Evolutionary conservation across 2,329 filamentous ascomycete genomes (phyloP).

Genomic region (Colletotrichum lentis): DNA sequence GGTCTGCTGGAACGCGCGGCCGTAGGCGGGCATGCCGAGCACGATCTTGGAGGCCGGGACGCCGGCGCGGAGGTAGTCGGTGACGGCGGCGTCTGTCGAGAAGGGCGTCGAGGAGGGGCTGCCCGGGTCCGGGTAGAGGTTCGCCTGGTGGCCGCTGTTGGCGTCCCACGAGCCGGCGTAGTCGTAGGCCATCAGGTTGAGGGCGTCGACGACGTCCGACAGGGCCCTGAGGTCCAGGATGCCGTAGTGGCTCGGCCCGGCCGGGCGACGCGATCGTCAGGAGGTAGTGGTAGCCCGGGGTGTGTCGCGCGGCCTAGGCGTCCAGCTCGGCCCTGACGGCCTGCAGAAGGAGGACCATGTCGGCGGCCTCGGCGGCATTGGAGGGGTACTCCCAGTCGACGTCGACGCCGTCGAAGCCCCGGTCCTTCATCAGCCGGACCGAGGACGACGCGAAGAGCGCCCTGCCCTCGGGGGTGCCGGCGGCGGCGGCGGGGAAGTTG

Average conservation of each 20-base stretch:
- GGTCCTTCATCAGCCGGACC: constrained; percentile 74
- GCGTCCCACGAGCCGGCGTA: constrained; percentile 74
- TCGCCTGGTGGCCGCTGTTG: constrained; percentile 72
- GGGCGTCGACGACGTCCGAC: constrained; percentile 62
- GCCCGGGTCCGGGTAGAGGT: constrained; percentile 65
- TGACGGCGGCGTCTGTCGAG: constrained; percentile 71
- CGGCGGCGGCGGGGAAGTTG: constrained; percentile 72
- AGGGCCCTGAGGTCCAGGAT: constrained; percentile 61
- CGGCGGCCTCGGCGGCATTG: constrained; percentile 49
- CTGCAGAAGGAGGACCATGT: constrained; percentile 54
- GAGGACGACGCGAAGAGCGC: constrained; percentile 72
- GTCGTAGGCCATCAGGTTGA: constrained; percentile 74
- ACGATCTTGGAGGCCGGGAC: constrained; percentile 72
- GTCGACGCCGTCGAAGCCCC: constrained; percentile 66
- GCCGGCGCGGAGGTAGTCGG: constrained; percentile 67
- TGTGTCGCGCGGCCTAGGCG: constrained; percentile 50
- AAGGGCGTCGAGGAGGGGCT: constrained; percentile 70
- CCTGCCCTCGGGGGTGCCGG: constrained; percentile 68
- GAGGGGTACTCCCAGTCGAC: constrained; percentile 66
- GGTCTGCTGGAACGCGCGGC: constrained; percentile 76
- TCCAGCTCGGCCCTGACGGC: constrained; percentile 57
- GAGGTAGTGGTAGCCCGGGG: constrained; percentile 56
- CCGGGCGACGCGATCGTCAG: constrained; percentile 63
- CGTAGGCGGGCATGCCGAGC: constrained; percentile 81
- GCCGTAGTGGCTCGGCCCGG: constrained; percentile 58